A percentile compares a stretch with the other conserved stretches of the same genome.
Evolutionary conservation across 2,329 filamentous ascomycete genomes (phyloP).

Genomic region (Mycogone perniciosa): DNA sequence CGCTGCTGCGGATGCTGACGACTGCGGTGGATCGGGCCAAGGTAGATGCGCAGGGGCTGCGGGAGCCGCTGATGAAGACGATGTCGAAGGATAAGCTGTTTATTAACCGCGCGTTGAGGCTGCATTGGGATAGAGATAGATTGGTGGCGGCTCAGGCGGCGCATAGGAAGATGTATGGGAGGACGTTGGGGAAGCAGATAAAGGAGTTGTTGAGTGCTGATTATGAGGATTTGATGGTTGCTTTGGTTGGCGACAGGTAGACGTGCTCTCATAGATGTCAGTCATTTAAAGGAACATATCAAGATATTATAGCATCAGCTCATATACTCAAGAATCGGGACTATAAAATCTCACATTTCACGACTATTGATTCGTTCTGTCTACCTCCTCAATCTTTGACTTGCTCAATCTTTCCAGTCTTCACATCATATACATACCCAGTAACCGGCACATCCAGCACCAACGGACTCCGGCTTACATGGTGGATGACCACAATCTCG

Average conservation of each 20-base stretch:
- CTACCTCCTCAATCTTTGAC: constrained; percentile 13
- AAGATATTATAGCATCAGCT: no score
- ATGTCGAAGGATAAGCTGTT: constrained; percentile 15
- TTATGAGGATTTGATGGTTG: constrained; percentile 20
- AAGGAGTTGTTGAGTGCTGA: constrained; percentile 18
- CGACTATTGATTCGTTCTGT: neutral
- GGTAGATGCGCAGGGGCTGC: constrained; percentile 21
- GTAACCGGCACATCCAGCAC: constrained; percentile 58
- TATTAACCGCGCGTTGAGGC: constrained; percentile 1
- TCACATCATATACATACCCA: constrained; percentile 74
- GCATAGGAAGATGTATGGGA: constrained; percentile 14
- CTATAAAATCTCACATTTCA: no score
- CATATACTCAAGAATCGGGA: no score
- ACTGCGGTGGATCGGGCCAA: constrained; percentile 20
- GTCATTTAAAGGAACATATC: no score
- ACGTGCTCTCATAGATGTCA: neutral
- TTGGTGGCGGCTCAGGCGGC: constrained; percentile 21
- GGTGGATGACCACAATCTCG: constrained; percentile 69
- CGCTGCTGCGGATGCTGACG: constrained; percentile 25
- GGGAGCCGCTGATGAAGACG: constrained; percentile 21
- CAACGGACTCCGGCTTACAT: constrained; percentile 45
- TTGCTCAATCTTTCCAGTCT: constrained; percentile 53
- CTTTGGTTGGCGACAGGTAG: constrained; percentile 18
- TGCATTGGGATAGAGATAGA: constrained; percentile 23
- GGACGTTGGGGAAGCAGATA: constrained; percentile 15